A percentile compares a stretch with the other conserved stretches of the same genome.
Conservation (phyloP, 331 rosid genomes). For the Acacia pycnantha region DNA sequence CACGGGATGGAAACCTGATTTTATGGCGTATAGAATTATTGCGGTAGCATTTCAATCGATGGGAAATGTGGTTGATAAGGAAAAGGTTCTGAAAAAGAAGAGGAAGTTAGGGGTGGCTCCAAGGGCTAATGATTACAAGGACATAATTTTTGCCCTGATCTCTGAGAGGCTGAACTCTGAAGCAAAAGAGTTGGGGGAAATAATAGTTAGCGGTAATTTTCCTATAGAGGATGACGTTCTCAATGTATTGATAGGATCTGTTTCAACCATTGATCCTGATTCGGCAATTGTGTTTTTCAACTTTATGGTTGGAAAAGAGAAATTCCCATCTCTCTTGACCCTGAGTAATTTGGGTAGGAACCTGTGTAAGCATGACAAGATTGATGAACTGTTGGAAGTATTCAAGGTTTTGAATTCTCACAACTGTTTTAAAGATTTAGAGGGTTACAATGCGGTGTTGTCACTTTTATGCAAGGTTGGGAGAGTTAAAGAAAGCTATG, state of each 20-base stretch:
- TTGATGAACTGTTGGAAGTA: slow-evolving; percentile 65
- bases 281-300: slow-evolving; percentile 62
- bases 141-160: slow-evolving; percentile 59
- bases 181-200: slow-evolving; percentile 77
- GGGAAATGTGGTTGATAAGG: slow-evolving; percentile 59
- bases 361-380: slow-evolving; percentile 52
- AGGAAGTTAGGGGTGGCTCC: slow-evolving; percentile 94
- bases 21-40: slow-evolving; percentile 84
- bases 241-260: slow-evolving; percentile 70
- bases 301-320: slow-evolving; percentile 68
- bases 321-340: slow-evolving; percentile 61
- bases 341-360: slow-evolving; percentile 67
- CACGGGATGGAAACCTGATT: slow-evolving; percentile 86
- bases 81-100: slow-evolving; percentile 81
- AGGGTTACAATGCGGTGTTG: slow-evolving; percentile 69
- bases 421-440: slow-evolving; percentile 62
- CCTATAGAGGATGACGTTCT: slow-evolving; percentile 77
- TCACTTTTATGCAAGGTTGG: slow-evolving; percentile 75
- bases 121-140: slow-evolving; percentile 61
- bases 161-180: slow-evolving; percentile 52
- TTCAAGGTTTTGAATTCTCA: slow-evolving; percentile 45
- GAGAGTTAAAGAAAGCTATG: slow-evolving; percentile 75
- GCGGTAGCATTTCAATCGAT: slow-evolving; percentile 49
- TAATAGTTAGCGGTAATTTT: slow-evolving; percentile 68
- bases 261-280: slow-evolving; percentile 53